Conservation (phyloP, 2,329 filamentous ascomycete genomes). For the Pseudogymnoascus destructans region DNA sequence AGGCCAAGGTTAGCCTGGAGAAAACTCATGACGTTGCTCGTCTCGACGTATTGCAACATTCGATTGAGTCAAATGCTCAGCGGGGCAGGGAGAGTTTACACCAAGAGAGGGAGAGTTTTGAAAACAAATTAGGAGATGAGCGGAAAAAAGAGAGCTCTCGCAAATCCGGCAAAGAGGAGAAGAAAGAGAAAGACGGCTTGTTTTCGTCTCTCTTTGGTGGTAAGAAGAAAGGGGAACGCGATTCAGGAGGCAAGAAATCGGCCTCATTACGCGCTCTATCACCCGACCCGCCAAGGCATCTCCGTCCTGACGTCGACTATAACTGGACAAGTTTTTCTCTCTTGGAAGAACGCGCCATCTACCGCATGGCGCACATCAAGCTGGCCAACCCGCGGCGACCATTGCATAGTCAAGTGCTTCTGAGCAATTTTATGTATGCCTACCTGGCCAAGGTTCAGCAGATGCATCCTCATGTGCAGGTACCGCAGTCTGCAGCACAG, state of each 20-base stretch:
- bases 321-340: constrained; percentile 94
- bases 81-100: constrained; percentile 72
- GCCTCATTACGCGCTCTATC: constrained; percentile 61
- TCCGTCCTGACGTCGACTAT: constrained; percentile 84
- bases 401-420: constrained; percentile 82
- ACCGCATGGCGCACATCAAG: constrained; percentile 97
- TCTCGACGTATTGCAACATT: constrained; percentile 75
- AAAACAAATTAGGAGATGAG: constrained; percentile 64
- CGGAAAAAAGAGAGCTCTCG: constrained; percentile 67
- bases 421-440: constrained; percentile 99
- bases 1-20: constrained; percentile 43
- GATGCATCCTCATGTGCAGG: constrained; percentile 92
- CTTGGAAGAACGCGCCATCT: constrained; percentile 90
- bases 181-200: constrained; percentile 88
- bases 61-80: constrained; percentile 54
- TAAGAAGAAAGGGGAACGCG: constrained; percentile 75
- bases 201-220: constrained; percentile 86
- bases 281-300: constrained; percentile 62
- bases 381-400: constrained; percentile 91
- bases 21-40: constrained; percentile 65
- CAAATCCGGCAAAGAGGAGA: constrained; percentile 56
- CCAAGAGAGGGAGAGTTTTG: constrained; percentile 62
- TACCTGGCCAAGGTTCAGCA: constrained; percentile 97
- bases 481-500: constrained; percentile 66
- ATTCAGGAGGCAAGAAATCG: constrained; percentile 59